These are phyloP conservation scores for Populus trichocarpa DNA, from an alignment of 441 rosid genomes.

Conservation along the genomic window DNA sequence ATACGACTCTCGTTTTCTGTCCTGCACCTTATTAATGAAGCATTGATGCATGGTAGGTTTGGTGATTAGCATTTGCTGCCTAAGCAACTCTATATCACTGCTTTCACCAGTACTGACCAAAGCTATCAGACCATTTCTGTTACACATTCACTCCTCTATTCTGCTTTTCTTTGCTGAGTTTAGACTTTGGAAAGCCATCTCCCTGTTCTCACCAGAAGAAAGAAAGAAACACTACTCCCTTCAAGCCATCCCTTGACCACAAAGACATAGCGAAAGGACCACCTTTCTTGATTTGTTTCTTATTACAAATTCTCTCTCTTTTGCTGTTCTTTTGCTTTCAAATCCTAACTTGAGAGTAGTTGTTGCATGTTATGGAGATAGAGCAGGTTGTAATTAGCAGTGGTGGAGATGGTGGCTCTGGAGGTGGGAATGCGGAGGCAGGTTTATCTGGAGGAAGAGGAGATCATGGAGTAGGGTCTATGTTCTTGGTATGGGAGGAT, in stretches of 20 bases:
- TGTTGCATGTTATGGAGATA: conserved; percentile 28
- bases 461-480: conserved; percentile 13
- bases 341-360: neutral
- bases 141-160: neutral
- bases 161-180: neutral
- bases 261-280: neutral
- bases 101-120: neutral
- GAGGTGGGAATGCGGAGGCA: neutral
- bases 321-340: neutral
- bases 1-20: neutral
- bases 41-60: conserved; percentile 2
- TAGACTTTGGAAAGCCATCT: neutral
- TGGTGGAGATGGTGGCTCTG: conserved; percentile 3
- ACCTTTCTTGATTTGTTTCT: neutral
- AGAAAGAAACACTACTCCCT: neutral
- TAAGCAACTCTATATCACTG: neutral
- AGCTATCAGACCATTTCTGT: neutral
- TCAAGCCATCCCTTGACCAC: neutral
- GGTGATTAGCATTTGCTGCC: neutral
- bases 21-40: neutral
- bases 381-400: conserved; percentile 14
- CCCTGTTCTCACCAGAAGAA: neutral
- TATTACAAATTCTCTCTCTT: neutral
- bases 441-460: neutral
- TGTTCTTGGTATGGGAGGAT: conserved; percentile 78